phyloP scores from a whole-genome alignment of 495 filamentous ascomycete species.

The Penicillium daleae region DNA sequence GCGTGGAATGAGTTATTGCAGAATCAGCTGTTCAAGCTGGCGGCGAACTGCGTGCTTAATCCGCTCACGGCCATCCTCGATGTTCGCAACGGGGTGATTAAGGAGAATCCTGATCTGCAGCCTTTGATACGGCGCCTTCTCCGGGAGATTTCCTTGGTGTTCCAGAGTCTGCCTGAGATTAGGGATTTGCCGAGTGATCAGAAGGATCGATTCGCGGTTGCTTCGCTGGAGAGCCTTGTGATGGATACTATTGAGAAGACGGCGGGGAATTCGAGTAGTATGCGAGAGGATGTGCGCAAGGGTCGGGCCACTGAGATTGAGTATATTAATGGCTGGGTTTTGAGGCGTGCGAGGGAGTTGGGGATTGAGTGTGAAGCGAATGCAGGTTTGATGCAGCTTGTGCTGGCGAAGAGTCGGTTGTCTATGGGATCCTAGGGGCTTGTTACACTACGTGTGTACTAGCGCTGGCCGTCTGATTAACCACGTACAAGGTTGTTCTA shows the following conservation, averaged over 20 bases:
- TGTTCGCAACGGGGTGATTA: constrained; percentile 67
- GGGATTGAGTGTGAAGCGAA: constrained; percentile 62
- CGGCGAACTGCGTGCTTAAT: constrained; percentile 73
- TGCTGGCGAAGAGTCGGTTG: constrained; percentile 50
- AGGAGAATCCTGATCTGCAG: constrained; percentile 52
- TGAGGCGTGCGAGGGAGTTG: constrained; percentile 60
- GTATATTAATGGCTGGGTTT: constrained; percentile 78
- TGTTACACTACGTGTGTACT: too few relatives aligned
- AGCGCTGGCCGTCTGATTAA: too few relatives aligned
- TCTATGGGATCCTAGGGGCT: too few relatives aligned
- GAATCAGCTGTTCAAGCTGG: constrained; percentile 71
- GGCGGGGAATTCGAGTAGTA: constrained; percentile 66
- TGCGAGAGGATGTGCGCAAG: constrained; percentile 71
- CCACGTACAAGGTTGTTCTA: too few relatives aligned
- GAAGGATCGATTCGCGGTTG: constrained; percentile 45
- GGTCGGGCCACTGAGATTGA: constrained; percentile 69
- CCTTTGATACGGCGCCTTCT: constrained; percentile 55
- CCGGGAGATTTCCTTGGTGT: constrained; percentile 56
- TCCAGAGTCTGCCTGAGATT: constrained; percentile 62
- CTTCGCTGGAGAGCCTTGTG: constrained; percentile 53
- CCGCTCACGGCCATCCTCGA: constrained; percentile 71
- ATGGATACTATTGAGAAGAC: constrained; percentile 61
- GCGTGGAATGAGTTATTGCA: constrained; percentile 34
- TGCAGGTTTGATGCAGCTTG: constrained; percentile 54
- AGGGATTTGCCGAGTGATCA: constrained; percentile 49